phyloP scores from a whole-genome alignment of 2,329 filamentous ascomycete species.

The Scedosporium boydii region DNA sequence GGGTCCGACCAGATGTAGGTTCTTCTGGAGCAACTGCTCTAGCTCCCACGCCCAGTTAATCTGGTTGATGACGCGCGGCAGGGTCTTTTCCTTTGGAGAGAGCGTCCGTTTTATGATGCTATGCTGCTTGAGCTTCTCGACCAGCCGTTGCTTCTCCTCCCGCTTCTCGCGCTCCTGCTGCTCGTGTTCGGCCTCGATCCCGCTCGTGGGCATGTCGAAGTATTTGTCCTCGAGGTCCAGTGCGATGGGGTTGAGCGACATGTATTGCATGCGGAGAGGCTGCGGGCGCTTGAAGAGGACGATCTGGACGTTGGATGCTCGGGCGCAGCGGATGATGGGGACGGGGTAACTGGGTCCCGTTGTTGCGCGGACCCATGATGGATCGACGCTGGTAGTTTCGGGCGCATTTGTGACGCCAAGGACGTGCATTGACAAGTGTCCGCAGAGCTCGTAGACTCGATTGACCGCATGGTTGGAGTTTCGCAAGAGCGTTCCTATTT shows the following conservation, averaged over 20 bases:
- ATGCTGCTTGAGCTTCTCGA: constrained; percentile 82
- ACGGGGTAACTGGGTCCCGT: constrained; percentile 39
- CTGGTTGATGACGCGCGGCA: constrained; percentile 78
- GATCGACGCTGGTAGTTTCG: constrained; percentile 45
- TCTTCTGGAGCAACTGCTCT: constrained; percentile 76
- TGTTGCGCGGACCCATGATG: constrained; percentile 58
- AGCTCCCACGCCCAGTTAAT: constrained; percentile 95
- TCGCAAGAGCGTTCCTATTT: constrained; percentile 72
- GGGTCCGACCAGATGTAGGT: constrained; percentile 74
- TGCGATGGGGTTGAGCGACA: constrained; percentile 82
- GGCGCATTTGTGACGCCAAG: constrained; percentile 70
- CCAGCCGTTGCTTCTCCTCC: constrained; percentile 54
- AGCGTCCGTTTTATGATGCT: constrained; percentile 68
- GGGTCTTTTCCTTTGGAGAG: constrained; percentile 72
- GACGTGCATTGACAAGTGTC: constrained; percentile 72
- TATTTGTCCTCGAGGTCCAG: constrained; percentile 70
- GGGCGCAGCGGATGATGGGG: constrained; percentile 67
- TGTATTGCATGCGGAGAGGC: constrained; percentile 88
- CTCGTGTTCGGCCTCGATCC: constrained; percentile 65
- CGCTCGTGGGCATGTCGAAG: constrained; percentile 23
- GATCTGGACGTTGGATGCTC: constrained; percentile 69
- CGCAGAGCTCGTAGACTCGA: constrained; percentile 77
- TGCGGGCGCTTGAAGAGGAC: constrained; percentile 82
- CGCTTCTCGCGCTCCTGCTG: constrained; percentile 48
- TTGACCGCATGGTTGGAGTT: constrained; percentile 70